Base-by-base conservation (phyloP, 768 basidiomycete species). In the Boletus sp. region DNA sequence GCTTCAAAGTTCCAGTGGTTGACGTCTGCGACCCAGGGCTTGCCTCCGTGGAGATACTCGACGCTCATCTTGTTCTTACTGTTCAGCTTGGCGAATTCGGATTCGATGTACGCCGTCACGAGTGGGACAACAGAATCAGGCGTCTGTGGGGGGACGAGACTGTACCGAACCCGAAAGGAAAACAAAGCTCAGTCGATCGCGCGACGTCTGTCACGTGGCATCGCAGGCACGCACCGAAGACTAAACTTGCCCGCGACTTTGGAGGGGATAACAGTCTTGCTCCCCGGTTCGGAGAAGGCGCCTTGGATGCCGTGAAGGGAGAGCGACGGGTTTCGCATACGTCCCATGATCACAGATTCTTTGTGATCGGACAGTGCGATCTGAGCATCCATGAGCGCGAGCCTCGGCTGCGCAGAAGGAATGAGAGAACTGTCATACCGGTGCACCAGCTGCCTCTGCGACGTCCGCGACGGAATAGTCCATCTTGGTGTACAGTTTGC, bases 231-330 rank as follows among this genome's bases (percentile, higher is more conserved):
- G 30, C 71, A 89, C 78, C 95, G 90, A 72, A 98, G 90, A 66
- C 92, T 94, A 79, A 97, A 98, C 74, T 97, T 97, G 44, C 94
- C 94, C 36, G 82, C 71, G 10, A 90, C 92, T 57, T 86, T 86
- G 33, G 93, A 92, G 0, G 95, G 95, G 56, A 98, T 98, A 66
- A 98, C 95, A 0, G 95, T 98, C 83, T 93, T 94, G 18, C 81
- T 83, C 3, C 92, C 92, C 0, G 83, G 80, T 0, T 83, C 85
- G 53, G 83, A 91, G 78, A 95, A 97, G 2, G 94, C 96, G 48
- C 95, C 94, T 73, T 97, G 92, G 65, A 98, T 95, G 11, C 96
- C 96, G 70, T 98, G 95, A 28, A 98, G 75, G 3, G 92, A 94
- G 59, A 98, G 80, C 56, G 87, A 89, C 2, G 95, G 91, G 64